Base-by-base conservation (phyloP, 2,329 filamentous ascomycete genomes). In the Colletotrichum paranaense region DNA sequence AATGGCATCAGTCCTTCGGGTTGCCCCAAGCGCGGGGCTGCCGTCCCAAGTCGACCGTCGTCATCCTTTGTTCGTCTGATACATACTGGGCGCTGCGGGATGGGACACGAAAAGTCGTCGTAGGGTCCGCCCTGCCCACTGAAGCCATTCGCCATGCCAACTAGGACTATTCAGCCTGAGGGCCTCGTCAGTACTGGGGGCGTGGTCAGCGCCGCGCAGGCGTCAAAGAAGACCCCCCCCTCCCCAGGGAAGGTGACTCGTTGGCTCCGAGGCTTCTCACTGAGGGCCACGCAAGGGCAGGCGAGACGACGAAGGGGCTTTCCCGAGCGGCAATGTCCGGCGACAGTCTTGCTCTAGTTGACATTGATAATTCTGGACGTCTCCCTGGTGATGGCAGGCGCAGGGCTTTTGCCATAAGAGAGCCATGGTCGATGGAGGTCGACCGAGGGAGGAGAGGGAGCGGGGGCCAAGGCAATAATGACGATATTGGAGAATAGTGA, bases 1-100 rank as follows among this genome's bases (percentile, higher is more conserved):
- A 58, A 71, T 71, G 49, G 60, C 60, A 73, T 69, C 66, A 56
- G 38, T 60, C 58, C 28, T 22, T 26, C 55, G 28, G 30, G n/a
- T 60, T 69, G 70, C n/a, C 42, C 70, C 30, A 56, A 73, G 49
- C 71, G 71, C 56, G 26, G 49, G 56, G 67, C 67, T 64, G 59
- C 42, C 70, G 32, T 73, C 67, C 60, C 46, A 73, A 65, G n/a
- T 73, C 38, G 35, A 24, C 46, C 22, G 58, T 35, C 60, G 59
- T 55, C 70, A 56, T 59, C 28, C 55, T 65, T 70, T 69, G 60
- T 73, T 73, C 62, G 57, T 73, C 67, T 57, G 67, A 70, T 66
- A 60, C 55, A 70, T 66, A 60, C 55, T 73, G 60, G 16, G 30
- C 32, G 52, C 52, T 30, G 62, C 52, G 16, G 62, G 32, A 46